Conservation (phyloP, 805 yeast genomes). For the Nakazawaea siamensis region DNA sequence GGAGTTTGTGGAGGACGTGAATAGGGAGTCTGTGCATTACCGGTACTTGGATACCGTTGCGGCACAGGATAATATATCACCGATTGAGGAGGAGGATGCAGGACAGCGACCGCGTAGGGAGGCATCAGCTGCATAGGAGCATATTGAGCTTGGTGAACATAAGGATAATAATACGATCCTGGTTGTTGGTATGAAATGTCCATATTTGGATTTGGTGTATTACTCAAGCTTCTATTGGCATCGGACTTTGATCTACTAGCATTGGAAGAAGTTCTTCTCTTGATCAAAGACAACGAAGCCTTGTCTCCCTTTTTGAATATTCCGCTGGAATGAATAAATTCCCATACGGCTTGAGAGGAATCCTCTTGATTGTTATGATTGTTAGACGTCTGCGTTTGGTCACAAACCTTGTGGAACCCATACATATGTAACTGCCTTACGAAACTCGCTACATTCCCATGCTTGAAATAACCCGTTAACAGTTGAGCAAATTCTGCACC, state of each 20-base stretch:
- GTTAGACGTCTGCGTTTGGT: slow-evolving; percentile 23
- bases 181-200: background rate
- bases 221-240: too few species aligned
- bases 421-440: slow-evolving; percentile 95
- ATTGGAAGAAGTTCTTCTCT: slow-evolving; percentile 37
- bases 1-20: too few species aligned
- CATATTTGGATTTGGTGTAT: background rate
- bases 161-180: too few species aligned
- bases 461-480: slow-evolving; percentile 76
- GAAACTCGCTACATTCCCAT: slow-evolving; percentile 88
- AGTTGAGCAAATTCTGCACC: slow-evolving; percentile 54
- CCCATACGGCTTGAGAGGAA: slow-evolving; percentile 35
- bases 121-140: background rate
- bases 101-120: background rate
- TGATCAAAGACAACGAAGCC: slow-evolving; percentile 33
- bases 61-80: slow-evolving; percentile 8
- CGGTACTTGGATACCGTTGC: too few species aligned
- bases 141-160: too few species aligned
- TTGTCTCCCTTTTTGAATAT: slow-evolving; percentile 42
- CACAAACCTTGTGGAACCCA: slow-evolving; percentile 80
- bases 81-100: slow-evolving; percentile 3
- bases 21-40: too few species aligned
- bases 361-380: slow-evolving; percentile 12
- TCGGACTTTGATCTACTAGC: slow-evolving; percentile 10
- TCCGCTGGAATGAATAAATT: slow-evolving; percentile 45